phyloP scores from a whole-genome alignment of 345 rosid genomes.

The Excoecaria agallocha region DNA sequence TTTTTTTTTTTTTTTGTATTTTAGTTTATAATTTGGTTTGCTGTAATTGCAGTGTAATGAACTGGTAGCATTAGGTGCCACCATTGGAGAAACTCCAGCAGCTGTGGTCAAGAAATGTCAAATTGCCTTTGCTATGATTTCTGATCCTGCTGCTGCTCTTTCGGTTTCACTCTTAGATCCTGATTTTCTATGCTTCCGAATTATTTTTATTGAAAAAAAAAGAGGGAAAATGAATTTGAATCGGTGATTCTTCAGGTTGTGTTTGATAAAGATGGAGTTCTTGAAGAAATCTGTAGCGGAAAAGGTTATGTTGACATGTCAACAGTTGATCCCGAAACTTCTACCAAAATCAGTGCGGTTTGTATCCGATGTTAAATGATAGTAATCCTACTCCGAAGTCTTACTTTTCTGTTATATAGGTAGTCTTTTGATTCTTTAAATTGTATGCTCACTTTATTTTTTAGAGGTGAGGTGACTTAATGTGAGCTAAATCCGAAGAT shows the following conservation, averaged over 20 bases:
- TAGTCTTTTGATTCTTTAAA: no score
- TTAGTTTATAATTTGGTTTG: slow-evolving; percentile 11
- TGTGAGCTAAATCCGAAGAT: no score
- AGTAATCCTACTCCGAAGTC: background rate
- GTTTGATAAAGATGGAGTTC: slow-evolving; percentile 76
- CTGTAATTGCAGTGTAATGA: slow-evolving; percentile 67
- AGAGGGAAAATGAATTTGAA: background rate
- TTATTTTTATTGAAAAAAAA: background rate
- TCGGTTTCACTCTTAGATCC: slow-evolving; percentile 40
- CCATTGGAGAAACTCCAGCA: slow-evolving; percentile 79
- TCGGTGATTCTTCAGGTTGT: slow-evolving; percentile 57
- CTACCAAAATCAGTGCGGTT: slow-evolving; percentile 71
- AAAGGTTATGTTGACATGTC: slow-evolving; percentile 95
- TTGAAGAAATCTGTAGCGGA: slow-evolving; percentile 62
- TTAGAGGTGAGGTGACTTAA: no score
- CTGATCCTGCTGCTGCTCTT: slow-evolving; percentile 88
- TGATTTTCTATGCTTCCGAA: background rate
- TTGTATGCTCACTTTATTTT: no score
- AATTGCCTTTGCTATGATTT: slow-evolving; percentile 76
- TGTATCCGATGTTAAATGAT: background rate
- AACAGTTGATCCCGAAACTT: slow-evolving; percentile 87
- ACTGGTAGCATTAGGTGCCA: slow-evolving; percentile 76
- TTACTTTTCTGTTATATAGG: background rate
- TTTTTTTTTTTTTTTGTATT: background rate
- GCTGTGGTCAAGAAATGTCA: slow-evolving; percentile 81